Percentiles rank a stretch among this genome's conserved stretches.
Conservation (phyloP, 805 yeast species). For the Ogataea chonburiensis region DNA sequence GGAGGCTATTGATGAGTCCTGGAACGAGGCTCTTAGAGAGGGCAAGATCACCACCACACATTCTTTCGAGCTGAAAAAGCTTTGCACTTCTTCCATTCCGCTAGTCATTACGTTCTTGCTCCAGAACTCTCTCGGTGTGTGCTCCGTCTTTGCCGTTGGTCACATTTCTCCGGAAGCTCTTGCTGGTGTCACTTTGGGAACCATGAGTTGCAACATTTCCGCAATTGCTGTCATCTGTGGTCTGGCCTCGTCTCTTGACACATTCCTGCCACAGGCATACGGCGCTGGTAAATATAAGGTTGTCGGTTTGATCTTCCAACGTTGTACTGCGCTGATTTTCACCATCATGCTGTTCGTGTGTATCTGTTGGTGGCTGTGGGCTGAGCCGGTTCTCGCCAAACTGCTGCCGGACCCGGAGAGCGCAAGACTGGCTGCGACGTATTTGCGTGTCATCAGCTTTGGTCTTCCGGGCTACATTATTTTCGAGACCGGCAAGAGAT, state of each 20-base stretch:
- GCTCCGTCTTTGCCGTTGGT: constrained; percentile 76
- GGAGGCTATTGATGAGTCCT: constrained; percentile 30
- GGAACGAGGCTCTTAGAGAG: constrained; percentile 35
- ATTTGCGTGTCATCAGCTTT: constrained; percentile 52
- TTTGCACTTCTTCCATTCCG: constrained; percentile 50
- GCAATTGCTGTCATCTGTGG: constrained; percentile 78
- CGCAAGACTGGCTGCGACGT: constrained; percentile 54
- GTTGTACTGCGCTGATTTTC: constrained; percentile 60
- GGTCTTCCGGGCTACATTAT: constrained; percentile 70
- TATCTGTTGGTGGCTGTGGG: constrained; percentile 57
- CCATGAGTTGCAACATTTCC: constrained; percentile 76
- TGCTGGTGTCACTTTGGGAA: constrained; percentile 72
- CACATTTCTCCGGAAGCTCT: constrained; percentile 67
- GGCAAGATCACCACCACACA: constrained; percentile 46
- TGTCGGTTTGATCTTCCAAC: constrained; percentile 67
- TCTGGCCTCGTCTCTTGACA: constrained; percentile 74
- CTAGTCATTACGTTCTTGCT: constrained; percentile 63
- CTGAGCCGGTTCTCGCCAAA: constrained; percentile 45
- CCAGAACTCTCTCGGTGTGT: constrained; percentile 72
- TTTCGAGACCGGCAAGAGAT: constrained; percentile 73
- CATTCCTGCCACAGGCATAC: constrained; percentile 74
- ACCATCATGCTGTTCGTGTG: constrained; percentile 54
- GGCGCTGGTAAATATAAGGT: constrained; percentile 63
- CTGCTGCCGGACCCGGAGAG: constrained; percentile 45
- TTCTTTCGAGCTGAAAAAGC: constrained; percentile 38